Conservation (phyloP, 2,329 filamentous ascomycete species). For the Penicillium sp. region DNA sequence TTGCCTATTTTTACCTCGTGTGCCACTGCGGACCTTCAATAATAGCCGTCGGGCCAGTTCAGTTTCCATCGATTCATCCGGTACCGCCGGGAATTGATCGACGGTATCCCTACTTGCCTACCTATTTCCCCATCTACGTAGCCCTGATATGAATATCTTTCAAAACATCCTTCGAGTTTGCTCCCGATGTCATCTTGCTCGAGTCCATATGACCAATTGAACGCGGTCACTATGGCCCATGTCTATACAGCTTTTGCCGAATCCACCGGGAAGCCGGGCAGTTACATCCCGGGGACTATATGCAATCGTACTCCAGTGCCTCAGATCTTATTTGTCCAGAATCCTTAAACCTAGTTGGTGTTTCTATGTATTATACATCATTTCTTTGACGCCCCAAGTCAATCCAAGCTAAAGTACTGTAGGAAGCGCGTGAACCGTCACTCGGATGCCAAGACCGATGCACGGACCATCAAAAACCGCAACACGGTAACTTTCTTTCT, state of each 20-base stretch:
- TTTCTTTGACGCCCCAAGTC: not conserved
- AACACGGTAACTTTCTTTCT: constrained; percentile 12
- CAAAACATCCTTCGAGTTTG: not conserved
- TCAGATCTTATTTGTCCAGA: not conserved
- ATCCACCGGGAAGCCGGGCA: not conserved
- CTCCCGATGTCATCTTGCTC: not conserved
- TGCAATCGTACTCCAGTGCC: not conserved
- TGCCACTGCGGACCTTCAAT: not conserved
- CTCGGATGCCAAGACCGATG: constrained; percentile 12
- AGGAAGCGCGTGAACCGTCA: not conserved
- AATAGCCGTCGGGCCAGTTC: not conserved
- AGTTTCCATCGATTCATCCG: not conserved
- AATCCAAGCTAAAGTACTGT: not conserved
- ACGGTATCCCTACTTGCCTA: not conserved
- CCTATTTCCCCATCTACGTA: not conserved
- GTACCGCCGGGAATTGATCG: not conserved
- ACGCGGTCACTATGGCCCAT: not conserved
- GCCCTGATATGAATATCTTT: not conserved
- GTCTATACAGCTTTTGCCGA: not conserved
- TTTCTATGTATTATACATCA: not conserved
- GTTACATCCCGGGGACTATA: not conserved
- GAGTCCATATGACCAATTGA: not conserved
- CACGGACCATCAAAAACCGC: constrained; percentile 17
- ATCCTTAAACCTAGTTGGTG: not conserved
- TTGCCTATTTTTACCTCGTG: not conserved